These are phyloP conservation scores for Penicillium aurantiogriseum DNA, from an alignment of 2,329 filamentous ascomycete species.

Conservation along the genomic window DNA sequence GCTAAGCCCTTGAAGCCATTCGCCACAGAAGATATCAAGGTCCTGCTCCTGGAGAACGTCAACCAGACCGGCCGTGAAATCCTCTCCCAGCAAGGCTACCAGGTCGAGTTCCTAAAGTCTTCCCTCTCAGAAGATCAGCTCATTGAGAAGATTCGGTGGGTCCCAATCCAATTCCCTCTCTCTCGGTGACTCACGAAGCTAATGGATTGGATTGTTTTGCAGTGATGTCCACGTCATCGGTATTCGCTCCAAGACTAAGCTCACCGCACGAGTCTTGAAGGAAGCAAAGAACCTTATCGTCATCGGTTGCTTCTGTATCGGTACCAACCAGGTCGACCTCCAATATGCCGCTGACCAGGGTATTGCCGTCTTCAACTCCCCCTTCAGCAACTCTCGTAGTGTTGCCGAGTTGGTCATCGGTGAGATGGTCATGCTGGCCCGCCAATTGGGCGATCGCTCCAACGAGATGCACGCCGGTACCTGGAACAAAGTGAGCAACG, in stretches of 20 bases:
- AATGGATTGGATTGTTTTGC: not conserved
- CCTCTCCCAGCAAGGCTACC: slow-evolving; percentile 81
- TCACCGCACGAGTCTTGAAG: slow-evolving; percentile 77
- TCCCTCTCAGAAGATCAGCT: slow-evolving; percentile 89
- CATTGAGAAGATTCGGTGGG: slow-evolving; percentile 91
- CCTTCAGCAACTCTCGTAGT: slow-evolving; percentile 95
- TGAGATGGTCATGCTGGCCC: slow-evolving; percentile 87
- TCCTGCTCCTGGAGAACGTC: slow-evolving; percentile 91
- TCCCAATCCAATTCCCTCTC: not conserved
- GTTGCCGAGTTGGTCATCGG: slow-evolving; percentile 94
- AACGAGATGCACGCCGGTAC: slow-evolving; percentile 90
- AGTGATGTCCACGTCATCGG: slow-evolving; percentile 96
- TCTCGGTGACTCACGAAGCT: not conserved
- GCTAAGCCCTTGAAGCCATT: slow-evolving; percentile 89
- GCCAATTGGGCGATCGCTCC: slow-evolving; percentile 89
- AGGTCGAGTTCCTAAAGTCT: slow-evolving; percentile 87
- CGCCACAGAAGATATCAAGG: slow-evolving; percentile 93
- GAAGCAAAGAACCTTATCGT: slow-evolving; percentile 94
- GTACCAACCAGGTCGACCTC: slow-evolving; percentile 64
- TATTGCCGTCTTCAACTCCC: slow-evolving; percentile 98
- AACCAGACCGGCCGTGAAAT: slow-evolving; percentile 87
- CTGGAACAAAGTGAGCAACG: slow-evolving; percentile 97
- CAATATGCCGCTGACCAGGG: slow-evolving; percentile 52
- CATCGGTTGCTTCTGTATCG: slow-evolving; percentile 97
- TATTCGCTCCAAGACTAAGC: slow-evolving; percentile 96